phyloP scores from a whole-genome alignment of 176 grass and related monocot species.

The Eragrostis nindensis region DNA sequence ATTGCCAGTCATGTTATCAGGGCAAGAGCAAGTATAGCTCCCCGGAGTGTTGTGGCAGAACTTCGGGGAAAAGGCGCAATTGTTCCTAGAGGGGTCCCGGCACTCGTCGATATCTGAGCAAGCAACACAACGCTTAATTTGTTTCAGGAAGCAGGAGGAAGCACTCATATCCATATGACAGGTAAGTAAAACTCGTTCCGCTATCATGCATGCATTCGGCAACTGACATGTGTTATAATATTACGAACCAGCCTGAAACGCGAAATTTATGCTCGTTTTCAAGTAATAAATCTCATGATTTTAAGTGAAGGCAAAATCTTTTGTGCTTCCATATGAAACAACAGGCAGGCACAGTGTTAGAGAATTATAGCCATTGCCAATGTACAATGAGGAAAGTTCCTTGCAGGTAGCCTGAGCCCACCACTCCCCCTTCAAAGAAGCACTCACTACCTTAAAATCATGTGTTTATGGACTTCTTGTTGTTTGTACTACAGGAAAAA shows the following conservation, averaged over 20 bases:
- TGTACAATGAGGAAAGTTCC: no score
- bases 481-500: no score
- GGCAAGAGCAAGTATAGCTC: slow-evolving; percentile 40
- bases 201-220: not conserved
- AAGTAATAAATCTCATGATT: not conserved
- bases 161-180: no score
- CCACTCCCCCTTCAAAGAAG: no score
- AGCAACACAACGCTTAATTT: not conserved
- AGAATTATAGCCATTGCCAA: no score
- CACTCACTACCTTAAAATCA: no score
- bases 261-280: not conserved
- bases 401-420: no score
- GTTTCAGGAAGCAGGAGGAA: slow-evolving; percentile 29
- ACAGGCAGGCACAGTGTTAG: not conserved
- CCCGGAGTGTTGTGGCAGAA: slow-evolving; percentile 37
- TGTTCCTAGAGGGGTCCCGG: not conserved
- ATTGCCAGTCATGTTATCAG: not conserved
- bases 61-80: not conserved
- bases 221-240: no score
- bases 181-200: no score
- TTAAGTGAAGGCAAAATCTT: not conserved
- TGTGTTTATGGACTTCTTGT: no score
- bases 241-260: no score
- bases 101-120: slow-evolving; percentile 47
- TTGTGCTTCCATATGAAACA: not conserved